Evolutionary conservation across 371 early-diverging fungal species (phyloP), one percentile per base, ranked within the genome.

Genomic region (Apophysomyces trapeziformis): DNA sequence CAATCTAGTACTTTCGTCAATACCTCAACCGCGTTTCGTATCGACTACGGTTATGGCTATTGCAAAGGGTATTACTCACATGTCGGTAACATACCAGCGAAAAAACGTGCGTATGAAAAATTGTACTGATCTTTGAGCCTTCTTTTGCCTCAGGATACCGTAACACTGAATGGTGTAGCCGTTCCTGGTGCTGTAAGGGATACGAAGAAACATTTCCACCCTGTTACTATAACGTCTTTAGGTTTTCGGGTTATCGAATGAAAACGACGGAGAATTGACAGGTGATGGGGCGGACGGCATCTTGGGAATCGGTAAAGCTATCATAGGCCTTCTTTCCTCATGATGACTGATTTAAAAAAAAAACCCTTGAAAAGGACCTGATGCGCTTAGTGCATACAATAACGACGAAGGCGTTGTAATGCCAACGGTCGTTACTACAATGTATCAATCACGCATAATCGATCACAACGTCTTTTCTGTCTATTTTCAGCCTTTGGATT

Each of bases 191-290:
- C 67, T 16, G 80, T 80, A 69, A 67, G 72, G 32, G 1, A 50
- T 26, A 9, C 9, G 1, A 9, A 50, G n/a, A 11, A 18, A 5
- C 21, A 7, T 58, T 5, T 38, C 5, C n/a, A 21, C 36, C 21
- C 44, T 12, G 37, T 41, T 11, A 32, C 16, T 47, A 13, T 16
- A 54, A 18, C 18, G 1, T 11, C 16, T 13, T n/a, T 46, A 80
- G 81, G 65, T 72, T 45, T 74, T 82, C 68, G 77, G 76, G 13
- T 61, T 82, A 7, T 82, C 82, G 12, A 63, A 75, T 66, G 60
- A 62, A 18, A 82, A 82, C 58, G 82, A 82, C 68, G 82, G 82
- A 7, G 79, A 82, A 66, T 58, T 82, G 13, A 74, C 76, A 1
- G 63, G 39, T 1, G 72, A 69, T 39, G 79, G 79, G 6, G 11